phyloP scores from a whole-genome alignment of 495 filamentous ascomycete species.

The Penicillium macrosclerotiorum region DNA sequence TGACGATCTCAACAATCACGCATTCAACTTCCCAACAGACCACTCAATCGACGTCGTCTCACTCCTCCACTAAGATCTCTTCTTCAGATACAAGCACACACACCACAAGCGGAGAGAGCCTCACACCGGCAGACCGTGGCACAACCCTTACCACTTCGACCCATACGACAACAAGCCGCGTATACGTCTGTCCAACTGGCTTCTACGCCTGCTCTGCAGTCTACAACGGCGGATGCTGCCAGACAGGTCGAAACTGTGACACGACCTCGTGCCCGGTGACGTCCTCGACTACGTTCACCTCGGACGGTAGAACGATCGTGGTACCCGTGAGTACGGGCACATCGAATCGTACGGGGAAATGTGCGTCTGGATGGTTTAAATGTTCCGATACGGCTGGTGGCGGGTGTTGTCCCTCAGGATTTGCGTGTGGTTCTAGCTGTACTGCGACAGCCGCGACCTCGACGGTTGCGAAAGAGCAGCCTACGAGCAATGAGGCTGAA shows the following conservation, averaged over 20 bases:
- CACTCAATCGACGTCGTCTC: conserved; percentile 24
- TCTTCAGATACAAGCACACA: not conserved
- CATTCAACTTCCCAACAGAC: conserved; percentile 34
- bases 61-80: conserved; percentile 14
- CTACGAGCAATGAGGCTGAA: conserved; percentile 11
- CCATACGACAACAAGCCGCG: conserved; percentile 20
- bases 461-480: conserved; percentile 58
- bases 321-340: conserved; percentile 50
- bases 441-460: conserved; percentile 52
- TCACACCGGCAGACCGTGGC: conserved; percentile 51
- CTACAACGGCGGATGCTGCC: conserved; percentile 74
- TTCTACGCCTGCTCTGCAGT: conserved; percentile 71
- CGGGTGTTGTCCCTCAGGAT: conserved; percentile 77
- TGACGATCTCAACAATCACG: conserved; percentile 39
- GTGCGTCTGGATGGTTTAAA: conserved; percentile 74
- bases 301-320: conserved; percentile 64
- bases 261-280: conserved; percentile 64
- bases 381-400: conserved; percentile 67
- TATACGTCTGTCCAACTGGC: conserved; percentile 58
- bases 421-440: conserved; percentile 72
- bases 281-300: conserved; percentile 58
- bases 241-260: conserved; percentile 78
- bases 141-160: conserved; percentile 39
- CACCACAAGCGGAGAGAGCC: conserved; percentile 14
- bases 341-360: conserved; percentile 41